Evolutionary conservation across 495 filamentous ascomycete genomes (phyloP), one percentile per base, ranked within the genome.

Genomic region (Xylaria intraflava): DNA sequence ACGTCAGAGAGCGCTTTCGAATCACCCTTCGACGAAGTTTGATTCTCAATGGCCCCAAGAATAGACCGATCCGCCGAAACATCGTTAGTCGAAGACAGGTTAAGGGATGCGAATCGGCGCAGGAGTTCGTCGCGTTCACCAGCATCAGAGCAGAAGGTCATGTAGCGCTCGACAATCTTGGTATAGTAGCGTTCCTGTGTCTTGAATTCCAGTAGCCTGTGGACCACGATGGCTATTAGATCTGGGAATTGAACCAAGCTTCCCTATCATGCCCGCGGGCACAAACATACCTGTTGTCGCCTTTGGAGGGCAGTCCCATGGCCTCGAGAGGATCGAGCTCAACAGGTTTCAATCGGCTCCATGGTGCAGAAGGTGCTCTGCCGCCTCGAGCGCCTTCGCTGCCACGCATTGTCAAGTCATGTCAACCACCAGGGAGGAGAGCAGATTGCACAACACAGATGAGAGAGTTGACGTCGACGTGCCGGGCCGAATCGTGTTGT

Each of bases 271-370:
- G 29, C n/a, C 27, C n/a, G 23, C 11, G n/a, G 47, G 30, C 6
- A 20, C n/a, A 9, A 46, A 51, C 75, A 47, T 69, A 83, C 83
- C 83, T 83, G 41, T 68, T 86, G 65, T 96, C 91, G 10, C 91
- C 91, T 62, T 95, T 95, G 0, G 90, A 95, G 16, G 88, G 88
- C 56, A 94, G 76, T 2, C 90, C 91, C 52, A 90, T 85, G 35
- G 72, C 73, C 53, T 89, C 86, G 27, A 96, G 73, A 12, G 87
- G 79, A 65, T 96, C 90, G 29, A 76, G 57, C 20, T 81, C 75
- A 43, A 82, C 78, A 4, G 86, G 81, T 66, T 85, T 89, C 47
- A 95, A 70, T 48, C 90, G 83, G 57, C 80, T 84, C 74, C 83
- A 83, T 65, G 75, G 69, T 35, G 74, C 77, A 49, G 80, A 76